Percentiles rank a stretch among this genome's conserved stretches.
These are phyloP conservation scores for Closterium sp. DNA, from an alignment of 139 green algal species.

Conservation along the genomic window DNA sequence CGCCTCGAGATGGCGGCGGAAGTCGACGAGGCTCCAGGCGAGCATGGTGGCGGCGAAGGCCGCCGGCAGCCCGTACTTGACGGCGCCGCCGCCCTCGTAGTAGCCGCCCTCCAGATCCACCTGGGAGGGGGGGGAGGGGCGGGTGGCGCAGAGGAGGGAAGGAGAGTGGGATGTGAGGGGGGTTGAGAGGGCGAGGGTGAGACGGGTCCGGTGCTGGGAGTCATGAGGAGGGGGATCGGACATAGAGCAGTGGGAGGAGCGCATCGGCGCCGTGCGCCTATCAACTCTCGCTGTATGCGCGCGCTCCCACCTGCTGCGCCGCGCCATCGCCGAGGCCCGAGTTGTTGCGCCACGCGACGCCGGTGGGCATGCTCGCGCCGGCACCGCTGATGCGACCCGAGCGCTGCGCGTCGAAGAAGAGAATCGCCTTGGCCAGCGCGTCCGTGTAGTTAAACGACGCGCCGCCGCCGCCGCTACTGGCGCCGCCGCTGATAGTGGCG, in stretches of 20 bases:
- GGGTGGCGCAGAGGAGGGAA: too few relatives aligned
- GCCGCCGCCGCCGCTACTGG: not conserved
- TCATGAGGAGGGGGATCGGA: too few relatives aligned
- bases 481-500: not conserved
- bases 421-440: slow-evolving; percentile 11
- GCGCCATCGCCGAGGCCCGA: not conserved
- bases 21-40: slow-evolving; percentile 66
- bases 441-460: slow-evolving; percentile 13
- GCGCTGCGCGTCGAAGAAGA: slow-evolving; percentile 43
- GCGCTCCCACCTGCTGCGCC: not conserved
- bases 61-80: slow-evolving; percentile 74
- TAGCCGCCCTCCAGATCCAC: slow-evolving; percentile 48
- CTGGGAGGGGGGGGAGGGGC: slow-evolving; percentile 3
- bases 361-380: not conserved
- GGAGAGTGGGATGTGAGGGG: not conserved
- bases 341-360: not conserved
- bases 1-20: slow-evolving; percentile 42
- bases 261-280: not conserved
- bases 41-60: slow-evolving; percentile 73
- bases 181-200: too few relatives aligned
- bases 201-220: not conserved
- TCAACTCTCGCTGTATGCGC: not conserved
- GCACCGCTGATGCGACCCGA: not conserved
- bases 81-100: slow-evolving; percentile 70
- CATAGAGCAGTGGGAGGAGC: too few relatives aligned